Evolutionary conservation across 768 basidiomycete species (phyloP).

Genomic region (Boletus barrowsii): DNA sequence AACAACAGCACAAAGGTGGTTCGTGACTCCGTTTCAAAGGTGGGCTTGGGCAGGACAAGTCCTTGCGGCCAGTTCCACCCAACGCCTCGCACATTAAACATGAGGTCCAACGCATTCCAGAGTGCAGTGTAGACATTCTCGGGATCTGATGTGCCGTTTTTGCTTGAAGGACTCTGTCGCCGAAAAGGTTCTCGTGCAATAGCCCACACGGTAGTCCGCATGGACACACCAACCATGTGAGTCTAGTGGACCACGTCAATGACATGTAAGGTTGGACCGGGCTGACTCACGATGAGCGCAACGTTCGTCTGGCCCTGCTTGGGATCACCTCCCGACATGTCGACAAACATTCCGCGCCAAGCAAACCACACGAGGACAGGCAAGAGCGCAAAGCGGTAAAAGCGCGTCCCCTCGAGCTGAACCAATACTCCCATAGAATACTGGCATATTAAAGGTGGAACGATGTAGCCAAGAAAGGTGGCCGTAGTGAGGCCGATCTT

Average conservation of each 20-base stretch:
- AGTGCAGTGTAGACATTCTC: constrained; percentile 6
- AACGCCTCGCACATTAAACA: constrained; percentile 21
- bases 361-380: constrained; percentile 44
- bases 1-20: constrained; percentile 12
- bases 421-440: constrained; percentile 53
- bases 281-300: constrained; percentile 16
- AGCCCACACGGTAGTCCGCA: constrained; percentile 19
- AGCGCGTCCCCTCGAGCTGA: constrained; percentile 39
- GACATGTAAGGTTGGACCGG: not conserved
- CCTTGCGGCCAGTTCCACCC: constrained; percentile 28
- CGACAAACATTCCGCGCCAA: constrained; percentile 36
- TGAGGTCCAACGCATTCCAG: constrained; percentile 28
- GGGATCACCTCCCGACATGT: constrained; percentile 22
- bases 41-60: constrained; percentile 11
- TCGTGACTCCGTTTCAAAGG: constrained; percentile 7
- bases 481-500: constrained; percentile 8
- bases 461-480: constrained; percentile 34
- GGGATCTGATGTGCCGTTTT: not conserved
- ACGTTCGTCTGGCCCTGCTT: constrained; percentile 12
- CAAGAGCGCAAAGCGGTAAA: constrained; percentile 47
- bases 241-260: constrained; percentile 5
- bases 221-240: constrained; percentile 3
- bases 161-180: not conserved
- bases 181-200: constrained; percentile 8
- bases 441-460: constrained; percentile 43